Evolutionary conservation across 192 early-diverging fungal genomes (phyloP), one percentile per base, ranked within the genome.

Genomic region (Linnemannia zychae): DNA sequence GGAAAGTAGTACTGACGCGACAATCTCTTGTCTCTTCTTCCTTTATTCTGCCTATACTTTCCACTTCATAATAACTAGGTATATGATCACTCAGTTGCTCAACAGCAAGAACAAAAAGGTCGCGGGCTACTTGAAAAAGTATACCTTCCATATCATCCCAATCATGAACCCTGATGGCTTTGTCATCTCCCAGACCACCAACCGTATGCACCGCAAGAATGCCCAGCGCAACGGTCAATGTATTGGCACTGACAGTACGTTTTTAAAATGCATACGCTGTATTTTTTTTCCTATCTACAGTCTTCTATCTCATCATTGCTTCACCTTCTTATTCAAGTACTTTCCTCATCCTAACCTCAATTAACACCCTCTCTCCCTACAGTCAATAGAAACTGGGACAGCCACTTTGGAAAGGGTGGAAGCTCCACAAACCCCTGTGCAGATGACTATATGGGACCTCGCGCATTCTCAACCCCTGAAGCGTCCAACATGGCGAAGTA

Each of bases 101-200:
- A 76, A 50, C 17, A 74, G 79, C 12, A 86, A 72, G 50, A 81
- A 86, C 66, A 69, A 88, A 15, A 69, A 71, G 57, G 88, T 87
- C 16, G 74, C 86, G 4, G 78, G 71, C n/a, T 85, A 91, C 57
- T 75, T 89, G 57, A 50, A 31, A 60, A 82, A 84, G 72, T 91
- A 89, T 78, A 91, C 88, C 2, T 90, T 93, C 77, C 84, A 87
- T 74, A 76, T 94, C 34, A 87, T 94, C 52, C 93, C 93, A 17
- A 82, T 91, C 37, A 75, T 91, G 75, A 94, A 94, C 84, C 88
- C 88, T 9, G 93, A 94, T 67, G 93, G 93, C 11, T 93, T 93
- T 71, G 90, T 88, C 1, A 82, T 90, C 74, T 89, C 89, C 52
- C 87, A 89, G 73, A 78, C 79, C 34, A 46, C 84, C 7, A 78